phyloP scores from a whole-genome alignment of 306 rosid species.

The Dicorynia guianensis region DNA sequence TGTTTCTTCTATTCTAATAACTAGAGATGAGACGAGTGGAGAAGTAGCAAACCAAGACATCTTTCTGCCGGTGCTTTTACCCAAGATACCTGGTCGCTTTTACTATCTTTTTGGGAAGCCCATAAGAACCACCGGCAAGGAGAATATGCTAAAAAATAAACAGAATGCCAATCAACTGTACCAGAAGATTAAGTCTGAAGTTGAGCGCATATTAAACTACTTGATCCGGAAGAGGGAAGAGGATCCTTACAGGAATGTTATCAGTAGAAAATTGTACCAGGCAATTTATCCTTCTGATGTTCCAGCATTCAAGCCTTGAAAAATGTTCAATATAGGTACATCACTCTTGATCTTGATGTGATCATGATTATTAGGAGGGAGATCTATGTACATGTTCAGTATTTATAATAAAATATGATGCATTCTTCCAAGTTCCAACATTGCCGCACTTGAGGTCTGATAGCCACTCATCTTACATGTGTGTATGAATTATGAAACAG shows the following conservation, averaged over 20 bases:
- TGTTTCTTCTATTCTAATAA: conserved; percentile 44
- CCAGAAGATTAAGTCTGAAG: conserved; percentile 76
- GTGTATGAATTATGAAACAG: not conserved
- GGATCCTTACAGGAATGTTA: conserved; percentile 85
- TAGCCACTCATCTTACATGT: not conserved
- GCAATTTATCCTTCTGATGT: conserved; percentile 53
- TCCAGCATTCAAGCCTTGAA: conserved; percentile 84
- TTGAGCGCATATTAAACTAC: conserved; percentile 64
- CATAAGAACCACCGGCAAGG: conserved; percentile 71
- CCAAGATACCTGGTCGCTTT: conserved; percentile 85
- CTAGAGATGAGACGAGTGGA: conserved; percentile 61
- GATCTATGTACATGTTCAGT: not conserved
- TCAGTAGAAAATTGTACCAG: conserved; percentile 64
- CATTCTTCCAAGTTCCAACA: not conserved
- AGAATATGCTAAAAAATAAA: conserved; percentile 66
- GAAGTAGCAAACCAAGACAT: conserved; percentile 59
- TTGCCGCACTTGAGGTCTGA: not conserved
- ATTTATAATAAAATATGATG: not conserved
- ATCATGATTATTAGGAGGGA: conserved; percentile 3
- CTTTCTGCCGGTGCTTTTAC: conserved; percentile 53
- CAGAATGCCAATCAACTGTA: conserved; percentile 74
- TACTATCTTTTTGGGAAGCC: conserved; percentile 92
- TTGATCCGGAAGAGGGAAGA: conserved; percentile 84
- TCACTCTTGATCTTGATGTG: conserved; percentile 16
- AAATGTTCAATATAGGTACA: conserved; percentile 17